Evolutionary conservation across 805 yeast species (phyloP).

Genomic region (Candida sithepensis): DNA sequence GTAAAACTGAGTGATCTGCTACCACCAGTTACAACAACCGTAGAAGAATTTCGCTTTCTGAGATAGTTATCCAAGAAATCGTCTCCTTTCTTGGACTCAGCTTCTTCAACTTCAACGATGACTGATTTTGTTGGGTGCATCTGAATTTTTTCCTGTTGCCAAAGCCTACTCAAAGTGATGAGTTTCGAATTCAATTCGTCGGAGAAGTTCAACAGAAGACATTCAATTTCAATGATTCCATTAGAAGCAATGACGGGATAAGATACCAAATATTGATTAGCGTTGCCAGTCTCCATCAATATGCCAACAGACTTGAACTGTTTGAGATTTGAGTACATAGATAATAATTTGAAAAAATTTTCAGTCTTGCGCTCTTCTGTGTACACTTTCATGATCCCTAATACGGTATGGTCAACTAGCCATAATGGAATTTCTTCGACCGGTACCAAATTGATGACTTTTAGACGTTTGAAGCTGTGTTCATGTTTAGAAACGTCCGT

Average conservation of each 20-base stretch:
- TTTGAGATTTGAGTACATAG: slow-evolving; percentile 12
- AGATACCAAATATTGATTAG: slow-evolving; percentile 10
- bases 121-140: slow-evolving; percentile 5
- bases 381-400: slow-evolving; percentile 6
- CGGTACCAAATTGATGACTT: slow-evolving; percentile 11
- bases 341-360: slow-evolving; percentile 8
- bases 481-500: background rate
- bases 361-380: slow-evolving; percentile 9
- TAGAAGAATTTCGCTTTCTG: slow-evolving; percentile 12
- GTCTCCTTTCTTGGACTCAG: slow-evolving; percentile 13
- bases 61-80: slow-evolving; percentile 20
- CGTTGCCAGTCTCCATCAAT: slow-evolving; percentile 11
- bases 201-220: slow-evolving; percentile 11
- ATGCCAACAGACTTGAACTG: slow-evolving; percentile 7
- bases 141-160: slow-evolving; percentile 4
- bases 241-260: slow-evolving; percentile 11
- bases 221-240: slow-evolving; percentile 8
- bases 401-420: slow-evolving; percentile 6
- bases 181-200: slow-evolving; percentile 11
- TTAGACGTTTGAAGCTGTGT: slow-evolving; percentile 6
- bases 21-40: slow-evolving; percentile 1
- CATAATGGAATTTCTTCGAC: slow-evolving; percentile 15
- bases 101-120: slow-evolving; percentile 10
- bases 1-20: background rate
- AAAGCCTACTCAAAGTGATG: slow-evolving; percentile 3